Conservation (phyloP, 2,329 filamentous ascomycete species). For the Colletotrichum simmondsii region DNA sequence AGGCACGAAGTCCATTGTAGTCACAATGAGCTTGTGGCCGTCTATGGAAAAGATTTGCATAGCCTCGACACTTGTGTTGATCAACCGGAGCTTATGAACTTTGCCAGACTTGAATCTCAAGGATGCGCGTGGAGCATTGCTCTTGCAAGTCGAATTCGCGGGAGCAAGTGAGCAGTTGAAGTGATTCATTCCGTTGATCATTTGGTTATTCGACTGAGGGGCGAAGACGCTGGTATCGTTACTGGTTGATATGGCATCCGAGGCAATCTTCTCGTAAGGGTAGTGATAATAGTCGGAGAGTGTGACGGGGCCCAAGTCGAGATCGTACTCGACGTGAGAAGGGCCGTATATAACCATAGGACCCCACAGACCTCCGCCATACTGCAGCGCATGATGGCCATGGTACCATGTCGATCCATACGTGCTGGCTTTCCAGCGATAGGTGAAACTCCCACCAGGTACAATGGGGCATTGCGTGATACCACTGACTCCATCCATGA, state of each 20-base stretch:
- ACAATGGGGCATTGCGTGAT: slow-evolving; percentile 62
- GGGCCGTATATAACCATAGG: slow-evolving; percentile 69
- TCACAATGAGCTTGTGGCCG: slow-evolving; percentile 19
- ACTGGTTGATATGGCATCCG: slow-evolving; percentile 51
- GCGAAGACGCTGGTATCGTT: slow-evolving; percentile 54
- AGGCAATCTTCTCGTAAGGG: slow-evolving; percentile 55
- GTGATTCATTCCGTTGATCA: slow-evolving; percentile 57
- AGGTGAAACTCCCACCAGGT: slow-evolving; percentile 63
- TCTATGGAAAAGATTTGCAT: slow-evolving; percentile 32
- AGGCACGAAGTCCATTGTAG: slow-evolving; percentile 22
- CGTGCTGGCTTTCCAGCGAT: slow-evolving; percentile 65
- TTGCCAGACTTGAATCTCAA: slow-evolving; percentile 27
- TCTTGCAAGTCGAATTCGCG: slow-evolving; percentile 48
- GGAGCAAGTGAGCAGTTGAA: slow-evolving; percentile 53
- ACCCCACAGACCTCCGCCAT: slow-evolving; percentile 67
- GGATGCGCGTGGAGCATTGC: slow-evolving; percentile 1
- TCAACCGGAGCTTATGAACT: slow-evolving; percentile 24
- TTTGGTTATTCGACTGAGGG: slow-evolving; percentile 48
- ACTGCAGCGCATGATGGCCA: slow-evolving; percentile 62
- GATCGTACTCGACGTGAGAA: slow-evolving; percentile 62
- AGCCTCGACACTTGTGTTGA: slow-evolving; percentile 32
- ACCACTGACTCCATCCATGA: slow-evolving; percentile 63
- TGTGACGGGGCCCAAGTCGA: slow-evolving; percentile 67
- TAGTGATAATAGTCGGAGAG: slow-evolving; percentile 71
- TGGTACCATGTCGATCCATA: slow-evolving; percentile 70